phyloP scores from a whole-genome alignment of 495 filamentous ascomycete species.

The Zalerion maritima region DNA sequence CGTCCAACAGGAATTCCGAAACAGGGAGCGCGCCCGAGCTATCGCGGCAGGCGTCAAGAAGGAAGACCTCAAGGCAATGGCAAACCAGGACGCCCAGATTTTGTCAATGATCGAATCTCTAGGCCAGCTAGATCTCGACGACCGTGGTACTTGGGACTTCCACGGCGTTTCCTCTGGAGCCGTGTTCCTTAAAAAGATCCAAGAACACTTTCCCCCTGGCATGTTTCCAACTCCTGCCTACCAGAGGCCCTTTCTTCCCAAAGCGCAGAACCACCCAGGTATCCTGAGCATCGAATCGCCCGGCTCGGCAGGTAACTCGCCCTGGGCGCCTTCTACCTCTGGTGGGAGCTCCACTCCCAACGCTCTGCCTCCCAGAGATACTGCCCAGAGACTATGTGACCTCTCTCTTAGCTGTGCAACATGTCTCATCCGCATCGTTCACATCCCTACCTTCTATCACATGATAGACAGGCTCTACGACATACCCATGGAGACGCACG shows the following conservation, averaged over 20 bases:
- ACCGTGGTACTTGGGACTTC: conserved; percentile 87
- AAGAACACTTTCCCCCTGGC: conserved; percentile 60
- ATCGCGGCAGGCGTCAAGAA: conserved; percentile 19
- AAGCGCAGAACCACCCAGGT: conserved; percentile 20
- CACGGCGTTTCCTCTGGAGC: conserved; percentile 86
- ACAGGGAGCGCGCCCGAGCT: conserved; percentile 26
- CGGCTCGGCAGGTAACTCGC: conserved; percentile 35
- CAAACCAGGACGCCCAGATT: conserved; percentile 59
- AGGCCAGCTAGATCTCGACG: conserved; percentile 80
- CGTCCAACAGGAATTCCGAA: conserved; percentile 42
- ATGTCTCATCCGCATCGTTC: conserved; percentile 72
- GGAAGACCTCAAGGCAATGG: conserved; percentile 9
- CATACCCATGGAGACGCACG: conserved; percentile 49
- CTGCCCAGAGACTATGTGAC: conserved; percentile 54
- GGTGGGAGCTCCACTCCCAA: conserved; percentile 34
- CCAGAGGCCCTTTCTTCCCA: conserved; percentile 31
- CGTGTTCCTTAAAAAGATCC: conserved; percentile 70
- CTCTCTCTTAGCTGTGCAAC: conserved; percentile 75
- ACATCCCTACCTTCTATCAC: conserved; percentile 70
- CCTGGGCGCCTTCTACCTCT: conserved; percentile 44
- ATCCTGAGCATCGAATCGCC: conserved; percentile 53
- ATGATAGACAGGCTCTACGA: conserved; percentile 71
- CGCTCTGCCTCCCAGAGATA: conserved; percentile 52
- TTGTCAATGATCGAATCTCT: conserved; percentile 92
- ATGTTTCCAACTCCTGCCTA: conserved; percentile 42